Base-by-base conservation (phyloP, 768 basidiomycete genomes). In the Stropharia rugosoannulata region DNA sequence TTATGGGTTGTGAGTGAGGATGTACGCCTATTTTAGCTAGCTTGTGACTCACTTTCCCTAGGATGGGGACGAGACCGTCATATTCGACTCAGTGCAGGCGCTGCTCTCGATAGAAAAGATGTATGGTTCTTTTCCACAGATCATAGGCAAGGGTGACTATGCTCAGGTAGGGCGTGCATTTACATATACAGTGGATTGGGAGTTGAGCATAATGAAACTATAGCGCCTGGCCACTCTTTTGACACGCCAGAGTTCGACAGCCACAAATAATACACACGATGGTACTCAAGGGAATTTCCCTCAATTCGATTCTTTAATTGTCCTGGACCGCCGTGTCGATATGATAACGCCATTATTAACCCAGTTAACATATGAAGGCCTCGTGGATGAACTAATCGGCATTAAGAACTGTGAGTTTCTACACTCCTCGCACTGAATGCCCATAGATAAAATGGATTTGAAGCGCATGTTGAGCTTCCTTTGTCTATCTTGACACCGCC, bases 261-360 rank as follows among this genome's bases (percentile, higher is more conserved):
- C 67, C 6, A 56, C 66, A 18, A 70, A 69, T 43, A 61, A 70
- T 10, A 66, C 76, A 1, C 69, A 66, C 40, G 70, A 72, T 11
- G 76, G 80, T 19, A 70, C 72, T 9, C 68, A 80, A 2, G 65
- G 79, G 5, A 70, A 77, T 9, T 81, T 83, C 2, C 82, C 83
- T 13, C 82, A 78, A 49, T 80, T 98, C 51, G 97, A 99, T 67
- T 87, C 85, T 12, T 73, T 98, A 56, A 87, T 99, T 61, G 78
- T 98, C 37, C 63, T 99, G 55, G 97, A 99, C 69, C 85, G 97
- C 46, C 85, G 86, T 35, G 85, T 90, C 9, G 97, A 99, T 65
- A 90, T 98, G 90, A 86, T 98, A 56, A 97, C 97, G 0, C 94
- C 97, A 1, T 76, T 98, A 49, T 82, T 96, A 44, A 98, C 97